Base-by-base conservation (phyloP, 2,329 filamentous ascomycete genomes). In the Verticillium zaregamsianum region DNA sequence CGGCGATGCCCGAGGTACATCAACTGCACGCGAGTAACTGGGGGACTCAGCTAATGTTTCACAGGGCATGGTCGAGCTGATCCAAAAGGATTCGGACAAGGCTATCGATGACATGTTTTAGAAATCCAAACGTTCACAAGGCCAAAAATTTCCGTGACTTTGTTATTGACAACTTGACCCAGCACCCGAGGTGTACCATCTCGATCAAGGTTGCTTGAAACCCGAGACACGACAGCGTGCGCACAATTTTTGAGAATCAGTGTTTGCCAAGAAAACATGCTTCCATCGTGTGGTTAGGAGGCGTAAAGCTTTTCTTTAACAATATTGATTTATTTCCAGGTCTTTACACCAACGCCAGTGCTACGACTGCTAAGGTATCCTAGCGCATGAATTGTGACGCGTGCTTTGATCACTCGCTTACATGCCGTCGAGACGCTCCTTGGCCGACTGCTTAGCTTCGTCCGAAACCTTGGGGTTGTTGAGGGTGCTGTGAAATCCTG, bases 51-150 rank as follows among this genome's bases (percentile, higher is more conserved):
- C 69, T 77, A 56, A 76, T 67, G 37, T 12, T 37, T 35, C 31
- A 57, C 63, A 96, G 92, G 95, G 94, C 32, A 99, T 99, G 95
- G 77, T 95, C 60, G 93, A 97, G 35, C 78, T 99, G 70, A 97
- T 99, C 71, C 90, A 91, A 72, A 91, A 93, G 69, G 95, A 99
- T 73, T 91, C 93, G 9, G 93, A 97, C 74, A 97, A 97, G 79
- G 88, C 89, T 17, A 90, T 99, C 66, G 86, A 92, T 66, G 93
- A 96, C 74, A 79, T 99, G 63, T 88, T 97, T 68, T 95, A 73
- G 70, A 60, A 45, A n/a, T 45, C 28, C 28, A 28, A 28, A 28
- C 28, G 28, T 28, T 5, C 28, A 28, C 28, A 28, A 28, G 28
- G 6, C 28, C 28, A 28, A 5, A 28, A 5, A 5, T 5, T 28